Evolutionary conservation across 108 stramenopile species (phyloP).

Genomic region (Ochromonas danica): DNA sequence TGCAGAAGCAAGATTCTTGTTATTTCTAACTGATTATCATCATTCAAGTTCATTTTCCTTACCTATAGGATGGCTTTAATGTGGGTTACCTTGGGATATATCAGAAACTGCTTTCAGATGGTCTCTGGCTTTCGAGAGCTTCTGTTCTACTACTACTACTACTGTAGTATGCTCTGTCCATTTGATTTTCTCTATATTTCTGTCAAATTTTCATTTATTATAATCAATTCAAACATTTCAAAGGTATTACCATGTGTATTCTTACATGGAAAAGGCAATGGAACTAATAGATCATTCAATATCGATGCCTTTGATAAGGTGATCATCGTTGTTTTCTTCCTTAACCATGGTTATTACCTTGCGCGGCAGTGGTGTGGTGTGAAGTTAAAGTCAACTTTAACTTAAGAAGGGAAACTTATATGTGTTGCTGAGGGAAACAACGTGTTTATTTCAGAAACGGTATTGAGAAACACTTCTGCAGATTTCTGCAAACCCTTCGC

Average conservation of each 20-base stretch:
- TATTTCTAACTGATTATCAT: too few relatives aligned
- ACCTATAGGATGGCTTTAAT: not conserved
- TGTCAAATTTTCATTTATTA: not conserved
- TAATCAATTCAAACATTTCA: not conserved
- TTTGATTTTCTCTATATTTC: not conserved
- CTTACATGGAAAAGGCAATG: not conserved
- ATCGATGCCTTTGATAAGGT: not conserved
- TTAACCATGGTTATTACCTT: conserved; percentile 5
- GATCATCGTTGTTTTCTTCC: not conserved
- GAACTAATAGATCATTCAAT: not conserved
- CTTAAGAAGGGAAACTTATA: not conserved
- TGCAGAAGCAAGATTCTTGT: too few relatives aligned
- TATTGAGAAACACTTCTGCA: too few relatives aligned
- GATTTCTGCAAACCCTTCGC: too few relatives aligned
- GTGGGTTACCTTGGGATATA: not conserved
- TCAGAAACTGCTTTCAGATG: not conserved
- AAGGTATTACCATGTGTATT: not conserved
- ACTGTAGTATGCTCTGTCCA: too few relatives aligned
- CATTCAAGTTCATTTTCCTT: not conserved
- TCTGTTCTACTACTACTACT: too few relatives aligned
- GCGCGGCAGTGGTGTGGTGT: conserved; percentile 4
- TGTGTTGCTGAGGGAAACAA: too few relatives aligned
- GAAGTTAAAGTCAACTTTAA: conserved; percentile 6
- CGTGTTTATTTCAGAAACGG: too few relatives aligned
- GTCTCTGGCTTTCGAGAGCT: not conserved